Evolutionary conservation across 352 stramenopile genomes (phyloP).

Genomic region (Hyaloperonospora brassicae): DNA sequence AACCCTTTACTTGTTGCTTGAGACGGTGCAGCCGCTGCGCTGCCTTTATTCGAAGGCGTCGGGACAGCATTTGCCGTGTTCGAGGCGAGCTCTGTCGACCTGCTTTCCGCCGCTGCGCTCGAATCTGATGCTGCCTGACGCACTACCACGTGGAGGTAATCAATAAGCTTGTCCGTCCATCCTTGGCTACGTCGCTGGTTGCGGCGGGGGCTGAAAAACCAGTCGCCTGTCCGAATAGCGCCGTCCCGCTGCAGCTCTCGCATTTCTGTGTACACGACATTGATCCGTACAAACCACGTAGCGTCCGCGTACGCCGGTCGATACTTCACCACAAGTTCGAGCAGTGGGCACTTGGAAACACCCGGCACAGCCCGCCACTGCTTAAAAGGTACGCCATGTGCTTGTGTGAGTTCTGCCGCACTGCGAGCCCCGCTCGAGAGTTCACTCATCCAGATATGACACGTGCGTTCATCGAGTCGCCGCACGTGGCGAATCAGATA

Average conservation of each 20-base stretch:
- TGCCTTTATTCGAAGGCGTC: slow-evolving; percentile 3
- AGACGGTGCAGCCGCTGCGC: neutral
- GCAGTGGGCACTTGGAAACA: slow-evolving; percentile 67
- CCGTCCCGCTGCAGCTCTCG: slow-evolving; percentile 73
- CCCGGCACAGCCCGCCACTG: slow-evolving; percentile 71
- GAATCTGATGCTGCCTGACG: slow-evolving; percentile 34
- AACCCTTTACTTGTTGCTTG: slow-evolving; percentile 2
- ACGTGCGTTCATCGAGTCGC: slow-evolving; percentile 69
- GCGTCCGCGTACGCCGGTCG: slow-evolving; percentile 57
- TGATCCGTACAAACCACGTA: slow-evolving; percentile 79
- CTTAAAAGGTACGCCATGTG: slow-evolving; percentile 75
- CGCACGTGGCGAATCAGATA: slow-evolving; percentile 81
- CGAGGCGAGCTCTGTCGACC: slow-evolving; percentile 6
- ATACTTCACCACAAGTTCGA: slow-evolving; percentile 75
- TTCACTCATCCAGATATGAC: slow-evolving; percentile 76
- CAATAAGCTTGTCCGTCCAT: slow-evolving; percentile 76
- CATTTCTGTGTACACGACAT: slow-evolving; percentile 84
- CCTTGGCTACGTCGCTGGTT: slow-evolving; percentile 60
- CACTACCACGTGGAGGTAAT: slow-evolving; percentile 60
- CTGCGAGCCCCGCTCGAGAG: slow-evolving; percentile 51
- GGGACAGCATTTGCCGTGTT: slow-evolving; percentile 18
- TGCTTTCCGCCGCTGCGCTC: slow-evolving; percentile 17
- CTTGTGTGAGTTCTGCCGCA: slow-evolving; percentile 66
- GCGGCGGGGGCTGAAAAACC: slow-evolving; percentile 73
- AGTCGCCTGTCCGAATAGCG: slow-evolving; percentile 51